Base-by-base conservation (phyloP, 73 alveolate species). In the Stentor roeselii region DNA sequence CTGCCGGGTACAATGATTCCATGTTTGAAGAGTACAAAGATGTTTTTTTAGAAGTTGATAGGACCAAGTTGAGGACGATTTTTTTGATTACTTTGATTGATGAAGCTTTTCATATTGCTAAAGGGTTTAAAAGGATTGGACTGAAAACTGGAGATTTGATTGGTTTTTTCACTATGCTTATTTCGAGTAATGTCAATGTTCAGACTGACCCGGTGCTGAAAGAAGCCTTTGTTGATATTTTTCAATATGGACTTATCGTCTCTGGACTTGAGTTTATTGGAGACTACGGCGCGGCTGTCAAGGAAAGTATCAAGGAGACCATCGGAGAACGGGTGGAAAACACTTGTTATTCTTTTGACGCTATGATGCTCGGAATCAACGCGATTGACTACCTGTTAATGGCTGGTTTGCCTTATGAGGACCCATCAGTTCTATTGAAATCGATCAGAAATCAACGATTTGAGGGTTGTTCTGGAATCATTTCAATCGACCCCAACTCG, bases 1-100 rank as follows among this genome's bases (percentile, higher is more conserved):
- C 67, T 50, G 67, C 6, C 6, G 67, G 67, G 67, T 50, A 50
- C 21, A 50, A 50, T 21, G 6, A 6, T 11, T 11, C 30, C 21
- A 6, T 11, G 41, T 67, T 67, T 67, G 80, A 67, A 32, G 34
- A n/a, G 0, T 67, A 67, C 80, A 67, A 67, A 67, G 80, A 67
- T 1, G n/a, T 67, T 30, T 67, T 67, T 32, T 34, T 67, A 67
- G 80, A 67, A 1, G 34, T 67, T 21, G 37, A 21, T 21, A 67
- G 42, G 41, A 67, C 80, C 14, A 67, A 67, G 34, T n/a, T 21
- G 27, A 67, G 80, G 42, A n/a, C 67, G 21, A 6, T 50, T 11
- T 50, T 50, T 21, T 50, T 50, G 21, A 50, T 50, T 6, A 21
- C 67, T 50, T 6, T 11, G 6, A 11, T 50, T 50, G 30, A 6